phyloP scores from a whole-genome alignment of 805 yeast genomes.

The Torulaspora indica region DNA sequence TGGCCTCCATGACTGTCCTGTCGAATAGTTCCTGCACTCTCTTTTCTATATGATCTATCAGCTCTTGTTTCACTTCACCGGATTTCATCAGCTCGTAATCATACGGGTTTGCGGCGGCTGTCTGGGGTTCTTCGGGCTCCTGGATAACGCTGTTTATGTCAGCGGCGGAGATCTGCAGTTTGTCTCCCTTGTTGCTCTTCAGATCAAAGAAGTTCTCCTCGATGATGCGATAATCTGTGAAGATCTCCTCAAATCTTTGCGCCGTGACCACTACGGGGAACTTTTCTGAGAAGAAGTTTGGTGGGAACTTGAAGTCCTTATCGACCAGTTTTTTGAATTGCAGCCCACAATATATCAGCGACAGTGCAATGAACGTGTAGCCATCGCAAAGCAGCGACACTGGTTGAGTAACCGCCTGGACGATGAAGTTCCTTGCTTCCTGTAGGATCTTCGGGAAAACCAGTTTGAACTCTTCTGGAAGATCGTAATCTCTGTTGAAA shows the following conservation, averaged over 20 bases:
- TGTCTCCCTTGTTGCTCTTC: slow-evolving; percentile 35
- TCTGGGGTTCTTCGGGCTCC: slow-evolving; percentile 16
- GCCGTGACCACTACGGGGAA: slow-evolving; percentile 26
- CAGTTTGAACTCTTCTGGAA: slow-evolving; percentile 28
- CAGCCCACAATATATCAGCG: slow-evolving; percentile 32
- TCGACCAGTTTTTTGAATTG: slow-evolving; percentile 31
- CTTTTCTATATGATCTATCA: slow-evolving; percentile 28
- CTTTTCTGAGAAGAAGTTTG: slow-evolving; percentile 30
- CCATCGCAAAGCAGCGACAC: slow-evolving; percentile 36
- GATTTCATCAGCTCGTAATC: slow-evolving; percentile 28
- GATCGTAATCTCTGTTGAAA: slow-evolving; percentile 29
- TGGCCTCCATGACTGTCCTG: slow-evolving; percentile 22
- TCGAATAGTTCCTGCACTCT: slow-evolving; percentile 27
- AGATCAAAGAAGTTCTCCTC: slow-evolving; percentile 36
- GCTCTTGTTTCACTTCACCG: slow-evolving; percentile 31
- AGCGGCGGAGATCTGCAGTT: slow-evolving; percentile 23
- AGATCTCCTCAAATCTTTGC: slow-evolving; percentile 23
- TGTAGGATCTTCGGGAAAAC: slow-evolving; percentile 33
- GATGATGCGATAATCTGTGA: slow-evolving; percentile 29
- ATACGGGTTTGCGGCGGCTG: slow-evolving; percentile 14
- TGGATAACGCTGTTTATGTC: slow-evolving; percentile 26
- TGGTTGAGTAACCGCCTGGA: slow-evolving; percentile 38
- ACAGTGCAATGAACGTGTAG: slow-evolving; percentile 28
- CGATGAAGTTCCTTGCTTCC: slow-evolving; percentile 34
- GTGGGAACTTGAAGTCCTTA: slow-evolving; percentile 29